Conservation (phyloP, 768 basidiomycete genomes). For the Lactarius hatsudake region DNA sequence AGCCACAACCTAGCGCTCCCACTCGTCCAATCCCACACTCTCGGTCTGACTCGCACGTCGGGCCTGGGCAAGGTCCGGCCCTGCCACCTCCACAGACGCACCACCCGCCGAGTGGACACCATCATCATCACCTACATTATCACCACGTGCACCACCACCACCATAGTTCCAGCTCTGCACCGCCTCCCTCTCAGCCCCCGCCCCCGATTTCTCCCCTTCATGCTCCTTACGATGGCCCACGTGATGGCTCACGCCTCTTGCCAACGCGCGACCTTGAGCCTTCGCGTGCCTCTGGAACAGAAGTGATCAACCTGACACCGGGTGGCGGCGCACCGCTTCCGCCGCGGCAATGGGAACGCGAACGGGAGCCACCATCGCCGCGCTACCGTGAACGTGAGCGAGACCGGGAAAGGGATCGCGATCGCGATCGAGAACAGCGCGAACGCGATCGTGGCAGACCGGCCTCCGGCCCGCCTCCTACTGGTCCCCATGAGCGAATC, state of each 20-base stretch:
- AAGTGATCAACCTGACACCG: conserved; percentile 23
- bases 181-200: conserved; percentile 20
- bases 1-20: conserved; percentile 18
- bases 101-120: conserved; percentile 21
- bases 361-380: conserved; percentile 25
- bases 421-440: conserved; percentile 28
- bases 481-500: conserved; percentile 33
- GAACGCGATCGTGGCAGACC: conserved; percentile 24
- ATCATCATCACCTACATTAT: conserved; percentile 36
- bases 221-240: conserved; percentile 18
- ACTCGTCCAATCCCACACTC: conserved; percentile 16
- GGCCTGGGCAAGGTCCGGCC: conserved; percentile 23
- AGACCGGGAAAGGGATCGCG: conserved; percentile 29
- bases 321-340: conserved; percentile 1
- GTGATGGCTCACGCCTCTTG: conserved; percentile 17
- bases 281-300: conserved; percentile 16
- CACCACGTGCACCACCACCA: conserved; percentile 38
- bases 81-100: conserved; percentile 24
- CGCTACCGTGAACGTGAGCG: conserved; percentile 20
- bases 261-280: conserved; percentile 22
- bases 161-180: conserved; percentile 28
- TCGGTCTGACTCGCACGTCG: conserved; percentile 23
- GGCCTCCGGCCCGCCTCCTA: conserved; percentile 28
- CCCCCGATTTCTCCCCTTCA: conserved; percentile 29
- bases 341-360: conserved; percentile 25